Conservation (phyloP, 768 basidiomycete genomes). For the Tulasnella sp. region DNA sequence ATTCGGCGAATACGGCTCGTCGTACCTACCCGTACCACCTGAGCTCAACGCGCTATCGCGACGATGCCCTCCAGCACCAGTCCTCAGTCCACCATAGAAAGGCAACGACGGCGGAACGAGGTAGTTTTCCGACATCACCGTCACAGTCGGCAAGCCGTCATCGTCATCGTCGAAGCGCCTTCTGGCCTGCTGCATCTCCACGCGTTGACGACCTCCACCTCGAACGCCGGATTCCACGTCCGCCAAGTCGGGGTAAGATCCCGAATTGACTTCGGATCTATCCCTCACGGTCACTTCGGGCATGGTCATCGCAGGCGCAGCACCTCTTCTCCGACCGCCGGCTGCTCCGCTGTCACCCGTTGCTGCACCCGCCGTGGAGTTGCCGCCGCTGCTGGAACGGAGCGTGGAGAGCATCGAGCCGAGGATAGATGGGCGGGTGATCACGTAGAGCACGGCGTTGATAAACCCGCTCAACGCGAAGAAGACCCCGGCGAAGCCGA, state of each 20-base stretch:
- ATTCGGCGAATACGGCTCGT: too few species aligned
- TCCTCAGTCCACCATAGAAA: too few species aligned
- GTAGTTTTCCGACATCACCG: too few species aligned
- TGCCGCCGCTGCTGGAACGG: not conserved
- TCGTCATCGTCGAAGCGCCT: too few species aligned
- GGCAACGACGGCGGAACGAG: too few species aligned
- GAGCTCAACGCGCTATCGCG: too few species aligned
- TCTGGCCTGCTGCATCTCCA: too few species aligned
- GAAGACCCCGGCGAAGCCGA: slow-evolving; percentile 43
- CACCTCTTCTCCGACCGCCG: not conserved
- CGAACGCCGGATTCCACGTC: not conserved
- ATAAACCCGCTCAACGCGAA: slow-evolving; percentile 48
- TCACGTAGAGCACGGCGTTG: slow-evolving; percentile 43
- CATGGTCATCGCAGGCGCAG: not conserved
- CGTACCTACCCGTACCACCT: too few species aligned
- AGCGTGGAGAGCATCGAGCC: not conserved
- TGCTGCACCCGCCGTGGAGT: not conserved
- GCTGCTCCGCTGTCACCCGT: not conserved
- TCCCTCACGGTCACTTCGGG: not conserved
- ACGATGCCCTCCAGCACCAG: too few species aligned
- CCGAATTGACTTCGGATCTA: not conserved
- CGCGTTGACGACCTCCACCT: too few species aligned
- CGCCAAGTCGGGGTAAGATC: not conserved
- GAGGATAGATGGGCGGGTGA: slow-evolving; percentile 44
- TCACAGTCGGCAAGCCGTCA: too few species aligned